A percentile compares a stretch with the other conserved stretches of the same genome.
These are phyloP conservation scores for Sugiyamaella qingdaonensis DNA, from an alignment of 805 yeast genomes.

Conservation along the genomic window DNA sequence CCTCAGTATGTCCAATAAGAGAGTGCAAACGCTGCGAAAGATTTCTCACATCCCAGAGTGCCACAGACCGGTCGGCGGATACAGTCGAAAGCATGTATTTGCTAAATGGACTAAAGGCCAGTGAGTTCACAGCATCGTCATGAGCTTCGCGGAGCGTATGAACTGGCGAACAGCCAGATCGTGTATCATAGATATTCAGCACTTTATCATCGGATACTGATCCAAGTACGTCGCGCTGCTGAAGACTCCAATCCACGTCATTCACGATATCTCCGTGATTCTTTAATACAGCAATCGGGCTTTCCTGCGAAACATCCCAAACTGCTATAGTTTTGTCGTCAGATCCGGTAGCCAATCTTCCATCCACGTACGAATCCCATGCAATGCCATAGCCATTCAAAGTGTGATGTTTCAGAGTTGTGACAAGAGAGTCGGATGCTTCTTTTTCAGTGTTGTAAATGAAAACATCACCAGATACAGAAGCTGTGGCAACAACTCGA, in stretches of 20 bases:
- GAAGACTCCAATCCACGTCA: conserved; percentile 58
- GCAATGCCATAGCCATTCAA: conserved; percentile 68
- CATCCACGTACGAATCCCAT: conserved; percentile 48
- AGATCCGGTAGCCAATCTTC: conserved; percentile 56
- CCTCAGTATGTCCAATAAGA: conserved; percentile 60
- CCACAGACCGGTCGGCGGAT: conserved; percentile 69
- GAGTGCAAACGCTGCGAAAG: conserved; percentile 54
- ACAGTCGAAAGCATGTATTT: conserved; percentile 64
- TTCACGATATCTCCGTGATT: conserved; percentile 40
- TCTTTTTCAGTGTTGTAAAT: conserved; percentile 24
- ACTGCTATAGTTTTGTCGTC: conserved; percentile 64
- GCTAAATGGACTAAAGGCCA: conserved; percentile 59
- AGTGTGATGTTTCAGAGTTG: conserved; percentile 40
- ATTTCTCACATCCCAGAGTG: conserved; percentile 71
- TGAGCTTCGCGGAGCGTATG: conserved; percentile 39
- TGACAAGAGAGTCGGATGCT: conserved; percentile 14
- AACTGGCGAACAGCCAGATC: conserved; percentile 29
- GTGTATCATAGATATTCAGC: conserved; percentile 57
- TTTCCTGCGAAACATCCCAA: conserved; percentile 51
- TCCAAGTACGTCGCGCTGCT: conserved; percentile 48
- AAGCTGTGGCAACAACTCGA: conserved; percentile 50
- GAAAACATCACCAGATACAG: conserved; percentile 37
- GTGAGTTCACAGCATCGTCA: conserved; percentile 60
- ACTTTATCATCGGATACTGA: conserved; percentile 68
- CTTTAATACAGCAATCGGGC: neutral